phyloP scores from a whole-genome alignment of 192 early-diverging fungal species.

The Coemansia sp. region DNA sequence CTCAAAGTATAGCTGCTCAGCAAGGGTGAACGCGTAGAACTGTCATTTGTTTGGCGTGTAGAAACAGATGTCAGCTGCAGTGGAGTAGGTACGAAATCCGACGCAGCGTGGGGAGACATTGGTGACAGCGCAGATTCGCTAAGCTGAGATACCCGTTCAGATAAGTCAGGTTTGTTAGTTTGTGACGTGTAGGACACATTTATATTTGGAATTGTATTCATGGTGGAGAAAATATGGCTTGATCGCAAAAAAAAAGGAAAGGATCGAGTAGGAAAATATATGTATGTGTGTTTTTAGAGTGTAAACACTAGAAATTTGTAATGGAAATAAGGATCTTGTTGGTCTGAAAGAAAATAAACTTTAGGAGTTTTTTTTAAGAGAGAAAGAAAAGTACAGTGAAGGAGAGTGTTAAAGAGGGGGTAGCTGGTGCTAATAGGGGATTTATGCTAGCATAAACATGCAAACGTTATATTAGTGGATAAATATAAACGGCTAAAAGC shows the following conservation, averaged over 20 bases:
- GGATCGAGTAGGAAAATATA: too few relatives aligned
- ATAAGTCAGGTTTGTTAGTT: neutral
- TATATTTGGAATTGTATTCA: conserved; percentile 8
- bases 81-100: neutral
- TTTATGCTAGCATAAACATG: too few relatives aligned
- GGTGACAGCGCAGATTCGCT: conserved; percentile 2
- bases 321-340: neutral
- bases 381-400: too few relatives aligned
- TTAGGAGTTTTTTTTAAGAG: too few relatives aligned
- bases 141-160: neutral
- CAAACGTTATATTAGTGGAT: too few relatives aligned
- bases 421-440: too few relatives aligned
- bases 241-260: neutral
- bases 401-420: too few relatives aligned
- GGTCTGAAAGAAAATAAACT: too few relatives aligned
- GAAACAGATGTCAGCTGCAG: neutral
- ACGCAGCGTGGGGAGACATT: neutral
- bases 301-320: conserved; percentile 1
- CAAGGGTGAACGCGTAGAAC: neutral
- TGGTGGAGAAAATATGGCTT: neutral
- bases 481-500: too few relatives aligned
- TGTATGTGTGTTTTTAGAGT: neutral
- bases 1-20: conserved; percentile 1
- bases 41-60: neutral
- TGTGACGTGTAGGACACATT: neutral